Conservation (phyloP, 2,329 filamentous ascomycete genomes). For the Trichophaea hybrida region DNA sequence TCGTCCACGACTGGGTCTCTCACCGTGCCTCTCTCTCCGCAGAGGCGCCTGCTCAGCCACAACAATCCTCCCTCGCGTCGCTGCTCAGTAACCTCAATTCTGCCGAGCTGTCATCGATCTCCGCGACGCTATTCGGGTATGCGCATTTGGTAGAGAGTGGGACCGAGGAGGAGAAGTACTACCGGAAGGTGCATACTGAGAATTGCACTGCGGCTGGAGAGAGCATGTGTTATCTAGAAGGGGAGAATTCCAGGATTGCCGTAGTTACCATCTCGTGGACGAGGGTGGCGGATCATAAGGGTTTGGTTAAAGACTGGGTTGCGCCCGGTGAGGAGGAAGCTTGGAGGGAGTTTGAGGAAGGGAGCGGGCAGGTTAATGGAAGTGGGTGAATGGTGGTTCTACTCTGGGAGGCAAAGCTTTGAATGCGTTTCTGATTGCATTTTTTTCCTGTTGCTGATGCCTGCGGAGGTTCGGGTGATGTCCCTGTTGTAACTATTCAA, state of each 20-base stretch:
- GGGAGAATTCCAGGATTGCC: conserved; percentile 74
- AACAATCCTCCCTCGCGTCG: conserved; percentile 61
- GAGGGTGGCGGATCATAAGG: conserved; percentile 85
- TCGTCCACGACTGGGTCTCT: conserved; percentile 98
- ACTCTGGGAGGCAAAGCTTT: no score
- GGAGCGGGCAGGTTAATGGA: neutral
- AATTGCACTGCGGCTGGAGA: conserved; percentile 59
- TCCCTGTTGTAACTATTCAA: no score
- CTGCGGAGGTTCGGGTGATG: no score
- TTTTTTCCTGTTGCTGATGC: neutral
- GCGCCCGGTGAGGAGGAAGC: conserved; percentile 12
- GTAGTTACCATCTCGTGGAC: conserved; percentile 71
- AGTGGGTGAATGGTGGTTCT: neutral
- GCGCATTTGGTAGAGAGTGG: conserved; percentile 59
- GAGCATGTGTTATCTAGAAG: conserved; percentile 57
- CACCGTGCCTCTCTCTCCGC: conserved; percentile 68
- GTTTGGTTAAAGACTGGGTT: conserved; percentile 69
- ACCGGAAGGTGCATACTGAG: conserved; percentile 66
- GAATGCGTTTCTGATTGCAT: neutral
- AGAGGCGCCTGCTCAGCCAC: conserved; percentile 30
- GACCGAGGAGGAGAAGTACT: conserved; percentile 72
- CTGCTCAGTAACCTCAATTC: conserved; percentile 86
- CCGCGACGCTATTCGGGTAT: conserved; percentile 81
- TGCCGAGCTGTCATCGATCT: conserved; percentile 73
- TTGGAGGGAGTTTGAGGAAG: conserved; percentile 1